phyloP scores from a whole-genome alignment of 2,329 filamentous ascomycete species.

The Paradendryphiella salina region DNA sequence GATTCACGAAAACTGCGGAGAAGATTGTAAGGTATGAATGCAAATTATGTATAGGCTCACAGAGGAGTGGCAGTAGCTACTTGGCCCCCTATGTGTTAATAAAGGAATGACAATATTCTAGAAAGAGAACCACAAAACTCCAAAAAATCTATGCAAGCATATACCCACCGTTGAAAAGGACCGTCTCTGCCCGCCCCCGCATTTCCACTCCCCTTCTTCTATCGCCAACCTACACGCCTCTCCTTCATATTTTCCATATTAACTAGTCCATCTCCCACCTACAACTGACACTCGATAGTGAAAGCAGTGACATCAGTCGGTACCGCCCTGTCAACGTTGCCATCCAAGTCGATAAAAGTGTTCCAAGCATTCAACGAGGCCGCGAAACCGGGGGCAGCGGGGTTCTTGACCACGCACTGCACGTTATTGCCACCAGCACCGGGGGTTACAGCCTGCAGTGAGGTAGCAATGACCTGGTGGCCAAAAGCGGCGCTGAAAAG shows the following conservation, averaged over 20 bases:
- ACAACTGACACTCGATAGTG: constrained; percentile 12
- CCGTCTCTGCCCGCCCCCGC: not conserved
- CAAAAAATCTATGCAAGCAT: constrained; percentile 5
- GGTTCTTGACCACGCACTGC: constrained; percentile 1
- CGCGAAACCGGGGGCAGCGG: not conserved
- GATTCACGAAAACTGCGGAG: not conserved
- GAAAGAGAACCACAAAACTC: not conserved
- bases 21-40: not conserved
- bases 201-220: not conserved
- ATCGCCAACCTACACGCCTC: not conserved
- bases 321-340: not conserved
- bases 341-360: constrained; percentile 22
- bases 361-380: constrained; percentile 10
- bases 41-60: not conserved
- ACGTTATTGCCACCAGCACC: constrained; percentile 7
- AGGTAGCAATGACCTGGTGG: constrained; percentile 2
- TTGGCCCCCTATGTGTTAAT: not conserved
- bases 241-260: too few relatives aligned
- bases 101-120: constrained; percentile 1
- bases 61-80: constrained; percentile 9
- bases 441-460: constrained; percentile 10
- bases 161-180: not conserved
- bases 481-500: constrained; percentile 7
- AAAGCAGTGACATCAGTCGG: constrained; percentile 15
- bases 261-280: not conserved